phyloP scores from a whole-genome alignment of 2,329 filamentous ascomycete species.

The Paecilomyces sp. region DNA sequence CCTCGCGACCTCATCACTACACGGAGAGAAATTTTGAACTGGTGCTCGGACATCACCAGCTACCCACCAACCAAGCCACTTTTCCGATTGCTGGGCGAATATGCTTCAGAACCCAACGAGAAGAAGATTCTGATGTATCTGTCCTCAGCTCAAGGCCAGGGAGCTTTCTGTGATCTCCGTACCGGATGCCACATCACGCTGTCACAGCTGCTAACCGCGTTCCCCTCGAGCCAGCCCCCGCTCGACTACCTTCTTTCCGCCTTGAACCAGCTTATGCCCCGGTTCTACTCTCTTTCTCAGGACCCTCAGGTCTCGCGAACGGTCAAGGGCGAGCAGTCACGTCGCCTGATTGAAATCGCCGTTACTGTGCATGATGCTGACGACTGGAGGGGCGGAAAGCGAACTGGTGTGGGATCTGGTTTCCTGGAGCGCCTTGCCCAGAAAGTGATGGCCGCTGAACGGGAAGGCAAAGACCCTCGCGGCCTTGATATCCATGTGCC shows the following conservation, averaged over 20 bases:
- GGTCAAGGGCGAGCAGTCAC: slow-evolving; percentile 60
- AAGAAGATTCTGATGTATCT: slow-evolving; percentile 83
- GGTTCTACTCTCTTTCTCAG: slow-evolving; percentile 96
- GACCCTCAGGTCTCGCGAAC: slow-evolving; percentile 77
- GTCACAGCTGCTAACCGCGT: slow-evolving; percentile 79
- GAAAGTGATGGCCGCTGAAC: slow-evolving; percentile 62
- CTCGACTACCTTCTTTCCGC: slow-evolving; percentile 73
- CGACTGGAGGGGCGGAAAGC: slow-evolving; percentile 65
- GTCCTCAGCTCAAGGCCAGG: slow-evolving; percentile 83
- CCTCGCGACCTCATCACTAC: slow-evolving; percentile 83
- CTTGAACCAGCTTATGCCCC: slow-evolving; percentile 85
- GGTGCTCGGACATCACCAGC: slow-evolving; percentile 91
- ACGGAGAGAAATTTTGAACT: slow-evolving; percentile 82
- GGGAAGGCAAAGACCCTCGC: slow-evolving; percentile 46
- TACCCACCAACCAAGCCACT: slow-evolving; percentile 85
- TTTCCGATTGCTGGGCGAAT: slow-evolving; percentile 76
- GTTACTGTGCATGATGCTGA: slow-evolving; percentile 85
- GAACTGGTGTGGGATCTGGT: slow-evolving; percentile 84
- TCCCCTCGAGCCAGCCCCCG: slow-evolving; percentile 84
- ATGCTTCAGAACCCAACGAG: slow-evolving; percentile 72
- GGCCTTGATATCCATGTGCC: slow-evolving; percentile 66
- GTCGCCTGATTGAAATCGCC: slow-evolving; percentile 88
- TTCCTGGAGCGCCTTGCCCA: slow-evolving; percentile 84
- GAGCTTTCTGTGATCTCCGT: slow-evolving; percentile 86
- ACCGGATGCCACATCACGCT: slow-evolving; percentile 82